phyloP scores from a whole-genome alignment of 2,329 filamentous ascomycete genomes.

The Scopulariopsis brevicaulis region DNA sequence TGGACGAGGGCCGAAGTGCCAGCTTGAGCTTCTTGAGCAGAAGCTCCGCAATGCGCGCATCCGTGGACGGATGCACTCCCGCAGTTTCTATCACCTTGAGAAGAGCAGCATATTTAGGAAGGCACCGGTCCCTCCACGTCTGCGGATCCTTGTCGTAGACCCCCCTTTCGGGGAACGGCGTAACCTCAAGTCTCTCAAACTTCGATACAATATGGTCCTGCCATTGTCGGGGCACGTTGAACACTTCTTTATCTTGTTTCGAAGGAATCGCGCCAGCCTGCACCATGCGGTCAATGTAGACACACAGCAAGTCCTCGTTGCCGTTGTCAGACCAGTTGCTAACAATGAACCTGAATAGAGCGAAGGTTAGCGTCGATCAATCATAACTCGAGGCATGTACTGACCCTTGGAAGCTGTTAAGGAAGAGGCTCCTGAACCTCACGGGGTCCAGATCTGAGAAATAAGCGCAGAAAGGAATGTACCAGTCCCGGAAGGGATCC shows the following conservation, averaged over 20 bases:
- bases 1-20: conserved; percentile 49
- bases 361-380: not conserved
- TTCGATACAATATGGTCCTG: conserved; percentile 61
- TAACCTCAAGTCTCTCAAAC: conserved; percentile 53
- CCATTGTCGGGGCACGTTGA: conserved; percentile 53
- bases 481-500: conserved; percentile 57
- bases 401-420: conserved; percentile 70
- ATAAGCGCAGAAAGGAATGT: conserved; percentile 76
- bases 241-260: conserved; percentile 37
- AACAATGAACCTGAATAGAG: conserved; percentile 53
- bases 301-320: conserved; percentile 58
- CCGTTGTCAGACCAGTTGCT: conserved; percentile 57
- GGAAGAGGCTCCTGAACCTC: conserved; percentile 68
- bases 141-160: conserved; percentile 50
- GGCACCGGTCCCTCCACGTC: conserved; percentile 49
- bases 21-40: conserved; percentile 55
- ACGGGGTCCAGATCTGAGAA: conserved; percentile 63
- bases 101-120: conserved; percentile 58
- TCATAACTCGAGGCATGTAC: not conserved
- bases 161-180: conserved; percentile 52
- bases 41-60: conserved; percentile 53
- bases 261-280: conserved; percentile 41
- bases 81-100: conserved; percentile 52
- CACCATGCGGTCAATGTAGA: conserved; percentile 56
- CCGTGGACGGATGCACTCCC: conserved; percentile 53